Evolutionary conservation across 2,329 filamentous ascomycete species (phyloP).

Genomic region (Microcyclospora pomicola): DNA sequence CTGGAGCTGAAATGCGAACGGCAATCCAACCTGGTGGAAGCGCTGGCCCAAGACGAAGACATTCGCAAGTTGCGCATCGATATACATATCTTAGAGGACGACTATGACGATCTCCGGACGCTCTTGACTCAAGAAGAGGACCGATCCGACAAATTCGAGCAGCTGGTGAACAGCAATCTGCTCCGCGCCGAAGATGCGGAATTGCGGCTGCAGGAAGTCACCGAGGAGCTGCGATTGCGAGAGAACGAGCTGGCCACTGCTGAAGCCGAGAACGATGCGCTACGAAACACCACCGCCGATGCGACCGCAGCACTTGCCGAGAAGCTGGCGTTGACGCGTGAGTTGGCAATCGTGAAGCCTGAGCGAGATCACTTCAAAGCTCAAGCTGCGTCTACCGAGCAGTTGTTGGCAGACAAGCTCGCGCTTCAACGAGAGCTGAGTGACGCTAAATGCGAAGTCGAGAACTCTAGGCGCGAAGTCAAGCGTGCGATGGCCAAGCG

Average conservation of each 20-base stretch:
- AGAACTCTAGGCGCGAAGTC: slow-evolving; percentile 61
- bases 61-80: slow-evolving; percentile 55
- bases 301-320: slow-evolving; percentile 56
- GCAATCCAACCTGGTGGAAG: slow-evolving; percentile 48
- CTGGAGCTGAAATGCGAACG: slow-evolving; percentile 60
- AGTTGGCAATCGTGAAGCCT: slow-evolving; percentile 44
- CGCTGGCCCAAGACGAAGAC: slow-evolving; percentile 62
- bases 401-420: slow-evolving; percentile 63
- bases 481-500: slow-evolving; percentile 42
- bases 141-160: slow-evolving; percentile 42
- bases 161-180: slow-evolving; percentile 35
- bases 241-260: slow-evolving; percentile 42
- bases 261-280: slow-evolving; percentile 56
- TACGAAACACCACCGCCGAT: slow-evolving; percentile 54
- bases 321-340: slow-evolving; percentile 47
- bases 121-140: slow-evolving; percentile 48
- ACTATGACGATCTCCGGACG: slow-evolving; percentile 54
- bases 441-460: slow-evolving; percentile 65
- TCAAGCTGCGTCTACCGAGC: slow-evolving; percentile 48
- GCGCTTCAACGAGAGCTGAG: slow-evolving; percentile 64
- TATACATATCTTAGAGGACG: slow-evolving; percentile 57
- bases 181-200: slow-evolving; percentile 35
- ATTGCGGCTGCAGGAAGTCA: slow-evolving; percentile 29
- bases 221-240: slow-evolving; percentile 38
- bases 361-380: slow-evolving; percentile 49